Percentiles rank a stretch among this genome's conserved stretches.
Conservation (phyloP, 768 basidiomycete species). For the Boletus reticuloceps region DNA sequence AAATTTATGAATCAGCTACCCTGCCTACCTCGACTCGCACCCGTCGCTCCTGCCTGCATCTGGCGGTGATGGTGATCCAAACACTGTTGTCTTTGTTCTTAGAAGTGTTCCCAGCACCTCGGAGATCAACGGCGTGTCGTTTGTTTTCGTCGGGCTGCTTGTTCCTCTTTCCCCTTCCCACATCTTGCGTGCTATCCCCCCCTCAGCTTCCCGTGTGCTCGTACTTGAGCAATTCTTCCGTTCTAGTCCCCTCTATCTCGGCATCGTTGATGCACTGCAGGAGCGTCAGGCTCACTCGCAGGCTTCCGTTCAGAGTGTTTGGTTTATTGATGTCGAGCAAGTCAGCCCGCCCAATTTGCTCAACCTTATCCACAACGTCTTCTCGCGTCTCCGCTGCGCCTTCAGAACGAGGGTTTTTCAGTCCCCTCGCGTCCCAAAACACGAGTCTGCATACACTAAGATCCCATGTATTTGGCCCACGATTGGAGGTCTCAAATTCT, state of each 20-base stretch:
- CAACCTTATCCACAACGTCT: slow-evolving; percentile 48
- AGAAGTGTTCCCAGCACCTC: slow-evolving; percentile 47
- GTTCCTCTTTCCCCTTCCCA: slow-evolving; percentile 61
- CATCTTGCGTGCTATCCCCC: slow-evolving; percentile 58
- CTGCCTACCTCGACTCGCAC: slow-evolving; percentile 61
- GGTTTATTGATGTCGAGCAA: slow-evolving; percentile 51
- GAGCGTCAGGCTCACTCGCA: slow-evolving; percentile 46
- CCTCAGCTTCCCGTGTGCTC: slow-evolving; percentile 62
- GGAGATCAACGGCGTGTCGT: slow-evolving; percentile 54
- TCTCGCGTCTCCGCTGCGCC: slow-evolving; percentile 42
- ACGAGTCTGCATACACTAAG: slow-evolving; percentile 89
- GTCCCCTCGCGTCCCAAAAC: slow-evolving; percentile 76
- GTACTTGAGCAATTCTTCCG: slow-evolving; percentile 78
- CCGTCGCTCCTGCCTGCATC: slow-evolving; percentile 58
- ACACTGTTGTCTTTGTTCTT: slow-evolving; percentile 69
- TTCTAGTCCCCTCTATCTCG: slow-evolving; percentile 81
- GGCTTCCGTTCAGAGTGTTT: slow-evolving; percentile 58
- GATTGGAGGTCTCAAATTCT: slow-evolving; percentile 83
- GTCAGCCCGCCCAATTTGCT: slow-evolving; percentile 44
- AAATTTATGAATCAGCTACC: slow-evolving; percentile 66
- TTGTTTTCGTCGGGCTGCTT: slow-evolving; percentile 65
- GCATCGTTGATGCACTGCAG: slow-evolving; percentile 72
- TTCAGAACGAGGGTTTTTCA: slow-evolving; percentile 40
- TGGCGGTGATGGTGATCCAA: slow-evolving; percentile 51
- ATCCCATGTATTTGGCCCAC: slow-evolving; percentile 77